Evolutionary conservation across 164 flowering plant species (phyloP).

Genomic region (Cinnamomum micranthum): DNA sequence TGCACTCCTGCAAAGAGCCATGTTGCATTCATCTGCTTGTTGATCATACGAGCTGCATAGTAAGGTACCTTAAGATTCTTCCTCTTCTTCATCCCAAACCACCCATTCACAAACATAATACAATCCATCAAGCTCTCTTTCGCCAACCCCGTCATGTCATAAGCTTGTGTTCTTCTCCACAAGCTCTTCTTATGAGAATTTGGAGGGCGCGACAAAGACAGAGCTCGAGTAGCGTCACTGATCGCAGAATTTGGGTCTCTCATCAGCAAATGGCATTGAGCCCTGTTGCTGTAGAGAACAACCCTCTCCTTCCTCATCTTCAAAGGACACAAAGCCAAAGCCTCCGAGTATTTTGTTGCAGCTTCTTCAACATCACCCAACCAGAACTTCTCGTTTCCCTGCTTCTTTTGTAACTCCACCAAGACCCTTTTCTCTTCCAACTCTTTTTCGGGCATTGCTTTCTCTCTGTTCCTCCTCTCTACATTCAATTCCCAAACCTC

Average conservation of each 20-base stretch:
- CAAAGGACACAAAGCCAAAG: constrained; percentile 53
- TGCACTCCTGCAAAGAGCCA: constrained; percentile 55
- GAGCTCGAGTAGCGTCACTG: constrained; percentile 72
- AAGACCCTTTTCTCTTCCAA: constrained; percentile 32
- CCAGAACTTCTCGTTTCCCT: constrained; percentile 51
- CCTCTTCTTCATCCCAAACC: constrained; percentile 12
- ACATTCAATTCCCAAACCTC: constrained; percentile 44
- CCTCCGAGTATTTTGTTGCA: constrained; percentile 42
- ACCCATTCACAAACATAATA: constrained; percentile 53
- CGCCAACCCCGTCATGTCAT: constrained; percentile 71
- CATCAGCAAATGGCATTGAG: constrained; percentile 61
- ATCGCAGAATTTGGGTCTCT: constrained; percentile 44
- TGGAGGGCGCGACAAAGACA: constrained; percentile 43
- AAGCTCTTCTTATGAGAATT: constrained; percentile 68
- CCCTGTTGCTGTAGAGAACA: constrained; percentile 70
- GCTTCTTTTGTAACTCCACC: constrained; percentile 35
- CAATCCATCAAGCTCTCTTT: constrained; percentile 85
- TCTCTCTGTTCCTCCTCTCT: constrained; percentile 45
- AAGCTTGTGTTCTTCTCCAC: constrained; percentile 90
- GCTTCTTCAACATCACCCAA: constrained; percentile 53
- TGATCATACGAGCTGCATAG: constrained; percentile 64
- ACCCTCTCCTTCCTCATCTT: constrained; percentile 57
- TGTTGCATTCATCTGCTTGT: constrained; percentile 71
- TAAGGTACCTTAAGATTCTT: constrained; percentile 48
- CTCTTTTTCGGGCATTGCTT: constrained; percentile 28